phyloP scores from a whole-genome alignment of 1,284 basidiomycete species.

The Neolentinus lepideus region DNA sequence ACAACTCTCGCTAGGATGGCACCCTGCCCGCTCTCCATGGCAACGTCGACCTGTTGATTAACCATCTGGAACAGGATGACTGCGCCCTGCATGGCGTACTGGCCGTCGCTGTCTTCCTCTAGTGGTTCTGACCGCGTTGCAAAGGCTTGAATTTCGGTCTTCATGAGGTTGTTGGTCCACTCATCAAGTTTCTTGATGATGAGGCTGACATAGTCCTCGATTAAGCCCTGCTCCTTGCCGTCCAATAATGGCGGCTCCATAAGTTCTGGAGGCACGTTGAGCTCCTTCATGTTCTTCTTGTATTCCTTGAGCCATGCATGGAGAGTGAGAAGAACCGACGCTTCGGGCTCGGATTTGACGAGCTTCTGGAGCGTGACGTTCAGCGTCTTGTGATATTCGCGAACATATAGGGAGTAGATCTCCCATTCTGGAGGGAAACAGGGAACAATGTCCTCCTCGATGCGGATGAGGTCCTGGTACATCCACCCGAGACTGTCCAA shows the following conservation, averaged over 20 bases:
- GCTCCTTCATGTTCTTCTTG: constrained; percentile 90
- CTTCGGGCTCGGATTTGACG: constrained; percentile 76
- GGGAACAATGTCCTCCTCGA: constrained; percentile 81
- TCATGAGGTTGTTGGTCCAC: constrained; percentile 94
- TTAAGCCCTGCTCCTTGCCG: constrained; percentile 88
- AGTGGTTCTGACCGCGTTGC: constrained; percentile 79
- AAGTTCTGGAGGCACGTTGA: constrained; percentile 75
- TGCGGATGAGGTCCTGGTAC: constrained; percentile 89
- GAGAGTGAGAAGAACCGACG: constrained; percentile 78
- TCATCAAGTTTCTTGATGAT: constrained; percentile 96
- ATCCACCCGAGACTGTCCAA: constrained; percentile 84
- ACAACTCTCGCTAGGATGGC: constrained; percentile 90
- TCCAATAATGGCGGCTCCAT: constrained; percentile 88
- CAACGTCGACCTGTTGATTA: constrained; percentile 94
- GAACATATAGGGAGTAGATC: constrained; percentile 78
- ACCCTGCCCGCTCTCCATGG: constrained; percentile 93
- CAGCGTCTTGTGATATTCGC: constrained; percentile 90
- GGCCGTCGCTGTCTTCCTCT: constrained; percentile 82
- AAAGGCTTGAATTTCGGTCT: constrained; percentile 85
- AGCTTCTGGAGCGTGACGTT: constrained; percentile 71
- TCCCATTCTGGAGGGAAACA: constrained; percentile 94
- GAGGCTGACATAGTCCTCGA: constrained; percentile 93
- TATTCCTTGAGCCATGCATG: constrained; percentile 96
- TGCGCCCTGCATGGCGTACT: constrained; percentile 89
- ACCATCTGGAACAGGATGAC: constrained; percentile 98